A percentile compares a stretch with the other conserved stretches of the same genome.
Conservation (phyloP, 257 asterid genomes). For the Solanum gracilifrons region DNA sequence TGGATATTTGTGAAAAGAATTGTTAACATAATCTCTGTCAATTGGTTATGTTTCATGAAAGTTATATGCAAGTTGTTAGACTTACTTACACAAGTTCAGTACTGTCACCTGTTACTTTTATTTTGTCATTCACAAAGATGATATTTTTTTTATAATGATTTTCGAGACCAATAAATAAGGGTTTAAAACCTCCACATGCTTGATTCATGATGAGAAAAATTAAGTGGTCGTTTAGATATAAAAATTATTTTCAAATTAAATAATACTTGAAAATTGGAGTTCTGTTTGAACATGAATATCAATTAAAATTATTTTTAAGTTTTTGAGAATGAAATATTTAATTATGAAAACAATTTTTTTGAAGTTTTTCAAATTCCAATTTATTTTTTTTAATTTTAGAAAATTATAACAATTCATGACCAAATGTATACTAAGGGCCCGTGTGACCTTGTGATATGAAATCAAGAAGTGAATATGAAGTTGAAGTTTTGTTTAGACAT, state of each 20-base stretch:
- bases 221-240: background rate
- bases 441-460: no score
- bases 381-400: no score
- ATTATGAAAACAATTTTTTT: no score
- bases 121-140: background rate
- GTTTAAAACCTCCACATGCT: background rate
- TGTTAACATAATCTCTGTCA: background rate
- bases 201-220: background rate
- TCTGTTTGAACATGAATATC: background rate
- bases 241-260: no score
- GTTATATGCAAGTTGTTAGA: background rate
- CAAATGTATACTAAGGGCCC: background rate
- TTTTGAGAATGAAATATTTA: background rate
- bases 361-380: background rate
- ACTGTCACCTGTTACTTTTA: background rate
- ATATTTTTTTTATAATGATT: background rate
- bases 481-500: no score
- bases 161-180: background rate
- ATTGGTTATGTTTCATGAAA: background rate
- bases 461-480: no score
- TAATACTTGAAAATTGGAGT: no score
- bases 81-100: background rate
- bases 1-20: background rate
- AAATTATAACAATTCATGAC: background rate
- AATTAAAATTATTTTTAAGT: no score